phyloP scores from a whole-genome alignment of 495 filamentous ascomycete genomes.

The Tuber microsphaerosporum region DNA sequence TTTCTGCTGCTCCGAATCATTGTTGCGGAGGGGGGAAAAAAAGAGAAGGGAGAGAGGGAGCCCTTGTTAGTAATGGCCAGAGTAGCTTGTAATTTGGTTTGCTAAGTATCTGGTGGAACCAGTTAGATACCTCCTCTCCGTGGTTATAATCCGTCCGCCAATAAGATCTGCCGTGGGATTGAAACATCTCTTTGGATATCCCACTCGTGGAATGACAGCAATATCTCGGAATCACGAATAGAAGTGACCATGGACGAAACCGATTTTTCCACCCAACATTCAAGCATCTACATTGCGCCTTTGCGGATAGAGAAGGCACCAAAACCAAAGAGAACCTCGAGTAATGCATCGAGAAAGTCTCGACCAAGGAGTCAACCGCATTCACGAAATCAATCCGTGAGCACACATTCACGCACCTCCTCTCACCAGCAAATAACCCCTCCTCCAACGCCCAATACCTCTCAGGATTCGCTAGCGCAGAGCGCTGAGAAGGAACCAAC shows the following conservation, averaged over 20 bases:
- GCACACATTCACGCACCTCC: slow-evolving; percentile 43
- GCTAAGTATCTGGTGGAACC: background rate
- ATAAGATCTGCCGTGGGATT: background rate
- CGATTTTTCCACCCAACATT: slow-evolving; percentile 47
- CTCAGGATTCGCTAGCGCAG: slow-evolving; percentile 52
- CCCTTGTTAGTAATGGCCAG: background rate
- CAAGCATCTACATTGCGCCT: slow-evolving; percentile 65
- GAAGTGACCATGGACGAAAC: slow-evolving; percentile 42
- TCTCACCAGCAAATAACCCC: slow-evolving; percentile 58
- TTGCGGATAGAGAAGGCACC: slow-evolving; percentile 55
- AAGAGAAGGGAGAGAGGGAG: background rate
- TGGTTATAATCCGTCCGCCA: background rate
- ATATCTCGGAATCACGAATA: slow-evolving; percentile 17
- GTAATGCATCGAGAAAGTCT: slow-evolving; percentile 44
- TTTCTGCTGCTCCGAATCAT: background rate
- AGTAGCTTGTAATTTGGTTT: background rate
- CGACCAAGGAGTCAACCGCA: slow-evolving; percentile 40
- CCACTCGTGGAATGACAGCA: background rate
- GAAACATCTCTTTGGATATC: background rate
- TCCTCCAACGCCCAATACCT: slow-evolving; percentile 62
- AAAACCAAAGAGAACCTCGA: slow-evolving; percentile 50
- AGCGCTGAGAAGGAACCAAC: slow-evolving; percentile 46
- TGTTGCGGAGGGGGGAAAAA: background rate
- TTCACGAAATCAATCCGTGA: slow-evolving; percentile 45
- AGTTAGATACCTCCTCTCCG: background rate